Conservation (phyloP, 2,329 filamentous ascomycete genomes). For the Pseudohalonectria lignicola region DNA sequence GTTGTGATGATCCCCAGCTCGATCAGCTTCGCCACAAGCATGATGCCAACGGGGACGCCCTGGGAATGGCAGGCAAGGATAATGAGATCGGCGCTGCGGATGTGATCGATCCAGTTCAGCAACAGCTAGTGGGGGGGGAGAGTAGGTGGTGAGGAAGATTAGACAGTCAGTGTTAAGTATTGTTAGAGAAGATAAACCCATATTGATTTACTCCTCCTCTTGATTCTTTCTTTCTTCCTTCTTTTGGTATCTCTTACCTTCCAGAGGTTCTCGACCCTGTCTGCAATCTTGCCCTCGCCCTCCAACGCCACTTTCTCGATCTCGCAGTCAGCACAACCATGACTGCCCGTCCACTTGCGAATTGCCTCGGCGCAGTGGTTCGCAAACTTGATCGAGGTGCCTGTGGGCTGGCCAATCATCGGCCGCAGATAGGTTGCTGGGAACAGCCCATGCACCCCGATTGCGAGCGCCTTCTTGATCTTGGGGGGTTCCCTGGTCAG, state of each 20-base stretch:
- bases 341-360: slow-evolving; percentile 64
- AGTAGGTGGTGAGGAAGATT: too few species aligned
- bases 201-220: too few species aligned
- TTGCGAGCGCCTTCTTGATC: slow-evolving; percentile 78
- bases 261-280: slow-evolving; percentile 88
- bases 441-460: slow-evolving; percentile 91
- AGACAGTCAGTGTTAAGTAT: too few species aligned
- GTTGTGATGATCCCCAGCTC: slow-evolving; percentile 74
- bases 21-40: slow-evolving; percentile 86
- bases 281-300: slow-evolving; percentile 83
- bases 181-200: too few species aligned
- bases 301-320: slow-evolving; percentile 93
- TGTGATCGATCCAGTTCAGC: slow-evolving; percentile 87
- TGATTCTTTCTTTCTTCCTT: too few species aligned
- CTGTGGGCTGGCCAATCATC: slow-evolving; percentile 88
- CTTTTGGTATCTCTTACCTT: too few species aligned
- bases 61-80: slow-evolving; percentile 92
- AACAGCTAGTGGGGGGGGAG: too few species aligned
- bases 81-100: slow-evolving; percentile 79
- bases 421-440: slow-evolving; percentile 79
- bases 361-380: slow-evolving; percentile 79
- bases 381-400: slow-evolving; percentile 88
- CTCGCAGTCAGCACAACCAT: slow-evolving; percentile 63
- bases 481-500: slow-evolving; percentile 57
- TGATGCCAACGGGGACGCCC: slow-evolving; percentile 85